Conservation (phyloP, 345 rosid species). For the Tarenaya hassleriana region DNA sequence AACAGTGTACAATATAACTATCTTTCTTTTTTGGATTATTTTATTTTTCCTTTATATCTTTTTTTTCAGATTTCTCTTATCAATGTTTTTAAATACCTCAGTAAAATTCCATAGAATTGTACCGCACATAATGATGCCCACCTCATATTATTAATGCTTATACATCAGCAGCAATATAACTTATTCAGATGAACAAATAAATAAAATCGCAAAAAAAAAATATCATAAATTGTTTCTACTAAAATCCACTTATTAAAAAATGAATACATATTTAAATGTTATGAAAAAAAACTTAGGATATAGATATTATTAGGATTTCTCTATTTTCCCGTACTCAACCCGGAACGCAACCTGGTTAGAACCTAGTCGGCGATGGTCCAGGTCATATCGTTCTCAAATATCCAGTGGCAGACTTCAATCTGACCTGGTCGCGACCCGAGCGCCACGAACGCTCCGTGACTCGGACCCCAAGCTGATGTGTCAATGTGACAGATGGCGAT, state of each 20-base stretch:
- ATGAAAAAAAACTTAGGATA: background rate
- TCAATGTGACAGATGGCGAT: conserved; percentile 78
- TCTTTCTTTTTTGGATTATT: no score
- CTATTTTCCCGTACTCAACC: background rate
- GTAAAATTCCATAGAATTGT: no score
- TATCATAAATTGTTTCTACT: background rate
- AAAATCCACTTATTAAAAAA: background rate
- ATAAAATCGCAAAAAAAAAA: no score
- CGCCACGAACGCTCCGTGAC: conserved; percentile 63
- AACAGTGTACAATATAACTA: no score
- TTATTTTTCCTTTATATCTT: no score
- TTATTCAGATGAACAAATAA: background rate
- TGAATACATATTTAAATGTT: no score
- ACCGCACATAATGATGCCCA: no score
- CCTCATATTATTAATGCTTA: no score
- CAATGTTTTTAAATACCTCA: no score
- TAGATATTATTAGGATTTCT: background rate
- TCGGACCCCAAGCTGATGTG: conserved; percentile 69
- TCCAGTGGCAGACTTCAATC: conserved; percentile 90
- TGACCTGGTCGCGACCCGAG: conserved; percentile 65
- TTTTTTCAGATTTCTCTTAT: no score
- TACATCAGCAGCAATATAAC: no score
- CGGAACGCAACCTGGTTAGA: background rate
- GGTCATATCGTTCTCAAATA: conserved; percentile 74
- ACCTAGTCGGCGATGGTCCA: conserved; percentile 49